Evolutionary conservation across 345 rosid genomes (phyloP).

Genomic region (Euphorbia tirucalli): DNA sequence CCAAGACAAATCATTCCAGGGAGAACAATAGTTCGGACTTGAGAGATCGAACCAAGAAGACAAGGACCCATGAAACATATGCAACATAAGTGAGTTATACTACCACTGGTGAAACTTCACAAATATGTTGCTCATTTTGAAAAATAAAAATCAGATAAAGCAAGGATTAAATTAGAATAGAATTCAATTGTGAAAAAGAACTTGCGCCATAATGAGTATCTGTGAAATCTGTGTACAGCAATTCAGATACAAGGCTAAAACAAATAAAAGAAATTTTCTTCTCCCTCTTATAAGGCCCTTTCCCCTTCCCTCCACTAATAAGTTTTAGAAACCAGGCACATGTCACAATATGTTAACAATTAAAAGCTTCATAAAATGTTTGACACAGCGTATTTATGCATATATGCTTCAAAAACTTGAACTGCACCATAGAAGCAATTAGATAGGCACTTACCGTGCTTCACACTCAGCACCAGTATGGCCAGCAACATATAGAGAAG

Average conservation of each 20-base stretch:
- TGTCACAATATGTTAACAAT: neutral
- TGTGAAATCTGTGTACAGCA: neutral
- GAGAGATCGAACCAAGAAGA: neutral
- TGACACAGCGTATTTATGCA: neutral
- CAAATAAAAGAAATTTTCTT: neutral
- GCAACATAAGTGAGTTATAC: neutral
- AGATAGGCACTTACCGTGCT: constrained; percentile 55
- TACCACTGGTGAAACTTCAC: neutral
- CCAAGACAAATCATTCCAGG: neutral
- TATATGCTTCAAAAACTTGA: neutral
- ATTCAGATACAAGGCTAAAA: neutral
- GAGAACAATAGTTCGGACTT: too few species aligned
- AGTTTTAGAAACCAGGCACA: neutral
- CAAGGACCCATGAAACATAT: neutral
- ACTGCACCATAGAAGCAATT: neutral
- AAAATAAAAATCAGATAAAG: neutral
- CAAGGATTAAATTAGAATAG: neutral
- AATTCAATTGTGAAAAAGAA: neutral
- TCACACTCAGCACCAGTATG: constrained; percentile 86
- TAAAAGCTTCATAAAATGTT: neutral
- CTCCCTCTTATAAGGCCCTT: neutral
- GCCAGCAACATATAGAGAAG: constrained; percentile 52
- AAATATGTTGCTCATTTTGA: neutral
- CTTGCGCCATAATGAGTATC: too few species aligned
- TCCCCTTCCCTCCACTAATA: neutral